Evolutionary conservation across 495 filamentous ascomycete genomes (phyloP).

Genomic region (Penicillium steckii): DNA sequence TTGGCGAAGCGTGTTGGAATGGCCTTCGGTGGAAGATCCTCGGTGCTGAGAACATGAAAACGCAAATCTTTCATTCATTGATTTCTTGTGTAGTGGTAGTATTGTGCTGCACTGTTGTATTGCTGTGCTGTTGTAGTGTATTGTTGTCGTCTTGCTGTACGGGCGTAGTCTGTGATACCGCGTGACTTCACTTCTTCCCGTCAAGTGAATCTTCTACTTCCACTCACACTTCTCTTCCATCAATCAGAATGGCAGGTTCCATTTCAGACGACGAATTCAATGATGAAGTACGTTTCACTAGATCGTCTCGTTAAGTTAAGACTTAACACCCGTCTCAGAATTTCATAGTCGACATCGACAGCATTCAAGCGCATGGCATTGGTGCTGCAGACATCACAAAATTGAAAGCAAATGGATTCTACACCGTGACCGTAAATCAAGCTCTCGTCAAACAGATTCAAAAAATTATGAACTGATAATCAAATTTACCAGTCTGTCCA

Average conservation of each 20-base stretch:
- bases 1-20: slow-evolving; percentile 22
- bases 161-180: no score
- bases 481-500: slow-evolving; percentile 64
- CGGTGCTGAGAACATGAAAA: slow-evolving; percentile 30
- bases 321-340: slow-evolving; percentile 24
- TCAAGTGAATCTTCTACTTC: neutral
- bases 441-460: neutral
- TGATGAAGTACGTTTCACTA: neutral
- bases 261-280: neutral
- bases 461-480: no score
- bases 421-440: slow-evolving; percentile 62
- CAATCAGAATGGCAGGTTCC: neutral
- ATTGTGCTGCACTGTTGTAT: neutral
- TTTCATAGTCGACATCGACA: slow-evolving; percentile 74
- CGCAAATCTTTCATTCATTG: slow-evolving; percentile 15
- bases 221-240: neutral
- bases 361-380: slow-evolving; percentile 72
- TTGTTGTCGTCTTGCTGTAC: neutral
- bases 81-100: neutral
- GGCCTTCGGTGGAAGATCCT: slow-evolving; percentile 23
- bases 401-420: slow-evolving; percentile 67
- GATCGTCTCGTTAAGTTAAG: neutral
- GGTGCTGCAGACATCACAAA: slow-evolving; percentile 73
- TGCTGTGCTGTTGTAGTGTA: neutral
- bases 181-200: slow-evolving; percentile 1